Conservation (phyloP, 257 asterid genomes). For the Solanum appendiculatum region DNA sequence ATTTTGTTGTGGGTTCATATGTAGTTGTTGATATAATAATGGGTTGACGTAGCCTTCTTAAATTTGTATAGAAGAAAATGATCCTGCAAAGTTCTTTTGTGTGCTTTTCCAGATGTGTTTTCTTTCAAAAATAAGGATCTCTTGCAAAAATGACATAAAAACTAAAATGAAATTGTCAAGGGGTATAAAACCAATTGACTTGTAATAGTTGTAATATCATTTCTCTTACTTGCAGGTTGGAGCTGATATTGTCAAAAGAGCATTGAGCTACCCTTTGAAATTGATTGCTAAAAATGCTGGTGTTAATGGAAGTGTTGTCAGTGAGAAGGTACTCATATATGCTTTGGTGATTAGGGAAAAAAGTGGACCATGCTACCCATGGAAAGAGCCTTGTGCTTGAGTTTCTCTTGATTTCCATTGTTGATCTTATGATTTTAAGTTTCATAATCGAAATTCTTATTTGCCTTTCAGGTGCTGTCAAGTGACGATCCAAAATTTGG, state of each 20-base stretch:
- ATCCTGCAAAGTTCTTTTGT: background rate
- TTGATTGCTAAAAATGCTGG: constrained; percentile 97
- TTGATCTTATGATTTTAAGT: background rate
- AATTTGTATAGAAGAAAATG: background rate
- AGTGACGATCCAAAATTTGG: constrained; percentile 74
- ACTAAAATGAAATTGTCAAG: background rate
- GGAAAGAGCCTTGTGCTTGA: background rate
- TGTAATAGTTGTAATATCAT: background rate
- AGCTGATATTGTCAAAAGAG: constrained; percentile 93
- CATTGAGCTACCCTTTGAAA: constrained; percentile 94
- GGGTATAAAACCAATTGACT: background rate
- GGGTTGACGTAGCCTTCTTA: background rate
- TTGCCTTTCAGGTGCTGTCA: constrained; percentile 56
- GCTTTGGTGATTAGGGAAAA: background rate
- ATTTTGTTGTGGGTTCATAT: background rate
- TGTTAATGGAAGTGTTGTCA: constrained; percentile 93
- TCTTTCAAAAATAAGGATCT: background rate
- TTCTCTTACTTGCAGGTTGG: constrained; percentile 54
- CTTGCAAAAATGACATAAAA: background rate
- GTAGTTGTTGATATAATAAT: background rate
- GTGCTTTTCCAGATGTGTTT: background rate
- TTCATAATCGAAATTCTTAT: background rate
- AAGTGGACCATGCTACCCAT: background rate
- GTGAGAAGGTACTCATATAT: constrained; percentile 62
- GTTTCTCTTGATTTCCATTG: background rate